phyloP scores from a whole-genome alignment of 2,329 filamentous ascomycete species.

The Scorias spongiosa region DNA sequence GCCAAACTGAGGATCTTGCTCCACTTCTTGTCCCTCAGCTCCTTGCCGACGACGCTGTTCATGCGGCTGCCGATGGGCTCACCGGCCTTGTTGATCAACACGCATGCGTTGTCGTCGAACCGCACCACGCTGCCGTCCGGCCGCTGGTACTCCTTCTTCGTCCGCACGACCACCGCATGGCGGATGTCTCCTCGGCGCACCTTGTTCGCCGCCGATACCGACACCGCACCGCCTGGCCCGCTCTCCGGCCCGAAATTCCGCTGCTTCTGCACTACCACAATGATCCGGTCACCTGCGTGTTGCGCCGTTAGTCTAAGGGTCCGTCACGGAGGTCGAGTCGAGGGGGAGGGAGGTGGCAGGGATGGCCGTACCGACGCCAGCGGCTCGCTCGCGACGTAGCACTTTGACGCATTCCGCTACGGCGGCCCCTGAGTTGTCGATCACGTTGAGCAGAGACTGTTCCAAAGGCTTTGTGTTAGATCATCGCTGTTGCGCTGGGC shows the following conservation, averaged over 20 bases:
- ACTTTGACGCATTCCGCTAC: conserved; percentile 93
- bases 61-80: conserved; percentile 88
- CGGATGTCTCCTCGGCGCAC: conserved; percentile 92
- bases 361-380: conserved; percentile 60
- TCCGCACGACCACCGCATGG: conserved; percentile 89
- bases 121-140: conserved; percentile 78
- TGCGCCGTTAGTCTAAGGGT: background rate
- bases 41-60: conserved; percentile 76
- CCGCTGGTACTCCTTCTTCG: conserved; percentile 71
- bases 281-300: conserved; percentile 72
- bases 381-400: conserved; percentile 75
- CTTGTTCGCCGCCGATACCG: conserved; percentile 66
- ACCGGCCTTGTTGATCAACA: conserved; percentile 90
- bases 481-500: background rate
- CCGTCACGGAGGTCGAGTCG: background rate
- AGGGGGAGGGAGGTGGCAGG: background rate
- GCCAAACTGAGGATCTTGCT: conserved; percentile 96
- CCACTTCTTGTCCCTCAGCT: conserved; percentile 87
- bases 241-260: conserved; percentile 59
- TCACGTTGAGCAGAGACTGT: conserved; percentile 95
- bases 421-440: conserved; percentile 97
- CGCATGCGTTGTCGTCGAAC: conserved; percentile 97
- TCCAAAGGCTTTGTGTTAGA: background rate
- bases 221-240: conserved; percentile 55
- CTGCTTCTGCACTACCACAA: conserved; percentile 95